Percentiles rank a stretch among this genome's conserved stretches.
phyloP scores from a whole-genome alignment of 2,329 filamentous ascomycete genomes.

The Ceratocystis harringtonii region DNA sequence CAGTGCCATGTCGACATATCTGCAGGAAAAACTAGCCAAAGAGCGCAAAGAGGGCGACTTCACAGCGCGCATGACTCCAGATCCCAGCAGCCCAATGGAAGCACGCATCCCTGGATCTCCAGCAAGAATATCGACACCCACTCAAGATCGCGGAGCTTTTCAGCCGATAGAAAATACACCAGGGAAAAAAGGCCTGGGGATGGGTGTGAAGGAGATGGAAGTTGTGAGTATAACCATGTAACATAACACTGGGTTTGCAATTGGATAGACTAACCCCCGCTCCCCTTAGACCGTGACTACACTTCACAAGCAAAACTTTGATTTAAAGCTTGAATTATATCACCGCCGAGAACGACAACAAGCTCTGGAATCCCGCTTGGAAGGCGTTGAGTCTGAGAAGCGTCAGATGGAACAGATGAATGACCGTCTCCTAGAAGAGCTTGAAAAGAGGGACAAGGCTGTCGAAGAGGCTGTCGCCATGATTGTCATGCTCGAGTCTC shows the following conservation, averaged over 20 bases:
- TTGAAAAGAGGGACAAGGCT: constrained; percentile 55
- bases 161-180: constrained; percentile 23
- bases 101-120: constrained; percentile 12
- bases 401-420: constrained; percentile 42
- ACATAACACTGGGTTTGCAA: background rate
- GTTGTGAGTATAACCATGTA: constrained; percentile 30
- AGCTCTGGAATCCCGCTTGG: constrained; percentile 42
- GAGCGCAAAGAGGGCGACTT: constrained; percentile 24
- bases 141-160: constrained; percentile 10
- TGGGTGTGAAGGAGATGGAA: constrained; percentile 55
- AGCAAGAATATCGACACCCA: constrained; percentile 12
- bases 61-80: constrained; percentile 12
- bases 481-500: constrained; percentile 50
- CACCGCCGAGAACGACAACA: constrained; percentile 52
- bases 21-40: constrained; percentile 40
- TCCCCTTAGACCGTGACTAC: constrained; percentile 44
- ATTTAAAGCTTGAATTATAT: constrained; percentile 57
- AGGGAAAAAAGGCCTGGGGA: constrained; percentile 32
- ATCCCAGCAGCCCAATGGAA: constrained; percentile 11
- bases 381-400: constrained; percentile 39
- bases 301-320: constrained; percentile 62
- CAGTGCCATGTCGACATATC: constrained; percentile 33
- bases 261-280: constrained; percentile 12
- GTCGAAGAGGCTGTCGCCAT: constrained; percentile 55
- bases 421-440: constrained; percentile 40